Evolutionary conservation across 345 rosid genomes (phyloP).

Genomic region (Dovyalis caffra): DNA sequence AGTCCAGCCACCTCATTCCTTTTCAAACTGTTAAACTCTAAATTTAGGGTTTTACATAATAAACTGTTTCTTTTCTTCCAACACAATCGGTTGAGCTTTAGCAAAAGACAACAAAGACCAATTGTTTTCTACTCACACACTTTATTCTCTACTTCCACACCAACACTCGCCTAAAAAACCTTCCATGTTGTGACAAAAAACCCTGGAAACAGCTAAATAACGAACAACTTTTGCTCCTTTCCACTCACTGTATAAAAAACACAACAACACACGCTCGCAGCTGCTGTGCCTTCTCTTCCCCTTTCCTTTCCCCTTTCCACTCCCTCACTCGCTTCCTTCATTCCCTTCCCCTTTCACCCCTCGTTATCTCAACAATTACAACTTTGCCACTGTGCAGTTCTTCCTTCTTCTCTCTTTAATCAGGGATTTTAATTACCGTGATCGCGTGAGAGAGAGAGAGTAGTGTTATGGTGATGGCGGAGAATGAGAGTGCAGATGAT

Average conservation of each 20-base stretch:
- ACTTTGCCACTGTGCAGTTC: background rate
- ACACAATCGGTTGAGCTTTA: background rate
- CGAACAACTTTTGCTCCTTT: background rate
- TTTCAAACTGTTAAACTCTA: background rate
- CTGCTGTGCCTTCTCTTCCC: background rate
- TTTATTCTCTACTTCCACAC: background rate
- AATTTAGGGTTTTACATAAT: background rate
- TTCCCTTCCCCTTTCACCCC: background rate
- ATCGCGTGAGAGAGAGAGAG: background rate
- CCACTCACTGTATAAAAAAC: background rate
- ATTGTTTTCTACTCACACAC: background rate
- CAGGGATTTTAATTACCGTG: background rate
- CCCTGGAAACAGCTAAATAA: background rate
- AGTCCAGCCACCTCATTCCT: background rate
- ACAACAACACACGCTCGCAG: background rate
- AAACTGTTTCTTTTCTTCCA: no score
- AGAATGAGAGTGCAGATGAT: constrained; percentile 57
- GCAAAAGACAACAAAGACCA: background rate
- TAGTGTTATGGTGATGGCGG: constrained; percentile 51
- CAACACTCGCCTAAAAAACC: background rate
- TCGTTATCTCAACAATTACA: background rate
- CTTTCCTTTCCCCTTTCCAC: background rate
- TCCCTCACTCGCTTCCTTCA: background rate
- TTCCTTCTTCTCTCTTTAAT: background rate
- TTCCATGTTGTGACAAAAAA: background rate